Percentiles rank a stretch among this genome's conserved stretches.
These are phyloP conservation scores for Phaffia tasmanica DNA, from an alignment of 768 basidiomycete genomes.

Conservation along the genomic window DNA sequence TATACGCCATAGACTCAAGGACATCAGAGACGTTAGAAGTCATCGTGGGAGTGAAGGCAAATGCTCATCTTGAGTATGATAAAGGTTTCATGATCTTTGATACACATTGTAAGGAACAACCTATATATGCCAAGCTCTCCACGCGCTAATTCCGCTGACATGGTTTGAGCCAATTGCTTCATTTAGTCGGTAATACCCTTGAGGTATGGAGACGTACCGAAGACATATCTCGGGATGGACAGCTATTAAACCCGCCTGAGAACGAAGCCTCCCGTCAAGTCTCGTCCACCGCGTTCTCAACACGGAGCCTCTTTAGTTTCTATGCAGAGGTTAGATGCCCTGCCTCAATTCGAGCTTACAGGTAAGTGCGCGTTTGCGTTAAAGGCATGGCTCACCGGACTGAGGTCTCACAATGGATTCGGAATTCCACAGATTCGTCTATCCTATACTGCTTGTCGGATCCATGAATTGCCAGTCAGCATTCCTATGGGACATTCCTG, in stretches of 20 bases:
- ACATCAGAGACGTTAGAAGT: neutral
- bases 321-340: constrained; percentile 1
- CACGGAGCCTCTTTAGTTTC: constrained; percentile 7
- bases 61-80: constrained; percentile 17
- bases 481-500: constrained; percentile 14
- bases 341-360: constrained; percentile 10
- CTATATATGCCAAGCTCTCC: neutral
- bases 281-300: neutral
- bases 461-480: constrained; percentile 2
- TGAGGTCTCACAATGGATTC: neutral
- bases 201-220: constrained; percentile 13
- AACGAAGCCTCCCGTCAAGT: no score
- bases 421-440: neutral
- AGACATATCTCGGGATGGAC: constrained; percentile 14
- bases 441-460: constrained; percentile 8
- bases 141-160: neutral
- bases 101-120: neutral
- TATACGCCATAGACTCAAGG: constrained; percentile 9
- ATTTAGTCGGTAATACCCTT: neutral
- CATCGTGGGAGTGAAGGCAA: neutral
- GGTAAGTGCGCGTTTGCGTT: neutral
- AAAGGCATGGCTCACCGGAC: neutral
- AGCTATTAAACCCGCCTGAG: neutral
- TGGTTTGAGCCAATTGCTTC: neutral
- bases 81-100: constrained; percentile 15